Base-by-base conservation (phyloP, 306 rosid genomes). In the Inga laurina region DNA sequence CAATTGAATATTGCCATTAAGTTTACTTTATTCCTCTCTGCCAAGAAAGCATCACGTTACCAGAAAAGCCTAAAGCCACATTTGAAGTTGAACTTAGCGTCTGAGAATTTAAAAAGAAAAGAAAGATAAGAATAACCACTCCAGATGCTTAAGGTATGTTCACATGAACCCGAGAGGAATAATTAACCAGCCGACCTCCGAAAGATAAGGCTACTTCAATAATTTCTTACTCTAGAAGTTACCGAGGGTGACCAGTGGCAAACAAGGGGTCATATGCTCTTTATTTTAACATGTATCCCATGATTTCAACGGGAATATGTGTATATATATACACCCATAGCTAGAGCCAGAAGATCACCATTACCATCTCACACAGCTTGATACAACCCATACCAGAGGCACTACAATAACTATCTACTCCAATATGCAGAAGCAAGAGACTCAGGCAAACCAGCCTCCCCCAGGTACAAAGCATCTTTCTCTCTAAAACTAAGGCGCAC, bases 381-480 rank as follows among this genome's bases (percentile, higher is more conserved):
- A 76, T 24, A 44, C 64, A 48, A 54, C 34, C 48, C 49, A 45
- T 65, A 81, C 45, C 80, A 32, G 77, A 49, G 65, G 65, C 15
- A 75, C 34, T 74, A 56, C 66, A 72, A n/a, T 34, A 39, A 5
- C 80, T 68, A 67, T 44, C 81, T 68, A 57, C 71, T 80, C 37
- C 87, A 84, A 84, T 10, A 92, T 91, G 97, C 80, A 88, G 86
- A 85, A 89, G 59, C 59, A 84, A 82, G 87, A 85, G 82, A 66
- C 83, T 5, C 87, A 82, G 10, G 84, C 61, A 62, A 89, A 77
- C 87, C 89, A 89, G 74, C 95, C 91, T 85, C 95, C 91, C 61
- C 79, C 91, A 90, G 95, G 93, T 39, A 65, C 67, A 76, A 18
- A 48, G 3, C 34, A 52, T 79, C 80, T 76, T 37, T 45, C 45